Percentiles rank a stretch among this genome's conserved stretches.
phyloP scores from a whole-genome alignment of 192 early-diverging fungal genomes.

The Mortierella claussenii region DNA sequence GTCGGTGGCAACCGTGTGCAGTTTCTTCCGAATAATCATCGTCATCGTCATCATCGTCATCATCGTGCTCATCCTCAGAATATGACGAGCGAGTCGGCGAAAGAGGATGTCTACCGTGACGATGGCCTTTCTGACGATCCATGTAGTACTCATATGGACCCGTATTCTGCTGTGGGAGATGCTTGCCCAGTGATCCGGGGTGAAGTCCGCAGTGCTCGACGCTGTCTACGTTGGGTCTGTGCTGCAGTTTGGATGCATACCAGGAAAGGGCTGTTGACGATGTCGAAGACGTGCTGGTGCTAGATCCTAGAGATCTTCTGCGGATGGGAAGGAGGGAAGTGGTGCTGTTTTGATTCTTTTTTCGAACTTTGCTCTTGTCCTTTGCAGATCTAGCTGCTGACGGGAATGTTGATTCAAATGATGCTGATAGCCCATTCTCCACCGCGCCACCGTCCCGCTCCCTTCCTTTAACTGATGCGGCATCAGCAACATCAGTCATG shows the following conservation, averaged over 20 bases:
- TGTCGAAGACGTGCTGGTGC: conserved; percentile 1
- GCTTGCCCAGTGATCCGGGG: conserved; percentile 14
- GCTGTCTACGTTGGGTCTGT: conserved; percentile 16
- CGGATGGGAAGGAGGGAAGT: neutral
- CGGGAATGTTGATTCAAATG: too few relatives aligned
- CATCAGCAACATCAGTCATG: too few relatives aligned
- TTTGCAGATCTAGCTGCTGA: neutral
- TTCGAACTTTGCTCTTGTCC: conserved; percentile 7
- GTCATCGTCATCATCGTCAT: conserved; percentile 26
- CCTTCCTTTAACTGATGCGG: too few relatives aligned
- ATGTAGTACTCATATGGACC: conserved; percentile 15
- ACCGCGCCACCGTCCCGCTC: too few relatives aligned
- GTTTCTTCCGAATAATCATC: neutral
- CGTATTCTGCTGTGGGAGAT: conserved; percentile 22
- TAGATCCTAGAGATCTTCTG: conserved; percentile 8
- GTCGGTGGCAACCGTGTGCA: neutral
- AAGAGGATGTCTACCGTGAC: conserved; percentile 31
- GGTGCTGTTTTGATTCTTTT: conserved; percentile 1
- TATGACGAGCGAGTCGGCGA: conserved; percentile 39
- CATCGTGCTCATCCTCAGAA: conserved; percentile 38
- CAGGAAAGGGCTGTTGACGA: conserved; percentile 34
- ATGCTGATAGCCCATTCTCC: too few relatives aligned
- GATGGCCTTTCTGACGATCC: conserved; percentile 7
- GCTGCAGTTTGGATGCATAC: conserved; percentile 52
- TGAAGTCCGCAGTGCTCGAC: conserved; percentile 3